Conservation (phyloP, 1,284 basidiomycete genomes). For the Laetiporus sulphureus region DNA sequence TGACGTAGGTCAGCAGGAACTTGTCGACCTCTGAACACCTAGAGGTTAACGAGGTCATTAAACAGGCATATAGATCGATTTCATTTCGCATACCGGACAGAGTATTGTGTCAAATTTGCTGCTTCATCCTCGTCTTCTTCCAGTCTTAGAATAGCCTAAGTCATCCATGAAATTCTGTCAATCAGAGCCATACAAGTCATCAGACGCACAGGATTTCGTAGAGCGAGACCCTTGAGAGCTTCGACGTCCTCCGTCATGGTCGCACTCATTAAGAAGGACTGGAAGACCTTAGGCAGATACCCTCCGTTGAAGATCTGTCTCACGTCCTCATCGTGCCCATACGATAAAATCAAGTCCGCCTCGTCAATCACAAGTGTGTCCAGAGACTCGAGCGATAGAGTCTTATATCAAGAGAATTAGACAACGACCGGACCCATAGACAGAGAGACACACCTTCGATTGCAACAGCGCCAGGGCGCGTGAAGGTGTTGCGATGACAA, state of each 20-base stretch:
- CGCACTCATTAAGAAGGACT: conserved; percentile 96
- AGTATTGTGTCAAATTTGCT: conserved; percentile 81
- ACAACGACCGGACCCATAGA: too few relatives aligned
- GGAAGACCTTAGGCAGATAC: conserved; percentile 83
- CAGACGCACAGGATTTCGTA: conserved; percentile 77
- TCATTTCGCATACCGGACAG: conserved; percentile 48
- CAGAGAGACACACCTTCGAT: conserved; percentile 61
- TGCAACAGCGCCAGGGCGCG: conserved; percentile 77
- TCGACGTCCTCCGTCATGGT: conserved; percentile 97
- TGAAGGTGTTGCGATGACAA: conserved; percentile 90
- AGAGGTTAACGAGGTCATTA: conserved; percentile 3
- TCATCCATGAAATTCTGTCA: background rate
- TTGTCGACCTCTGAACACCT: conserved; percentile 93
- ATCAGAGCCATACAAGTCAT: conserved; percentile 17
- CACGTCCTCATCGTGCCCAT: conserved; percentile 93
- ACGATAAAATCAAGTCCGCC: conserved; percentile 95
- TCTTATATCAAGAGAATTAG: conserved; percentile 29
- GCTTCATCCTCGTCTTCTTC: conserved; percentile 83
- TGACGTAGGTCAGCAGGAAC: conserved; percentile 91
- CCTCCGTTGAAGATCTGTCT: conserved; percentile 75
- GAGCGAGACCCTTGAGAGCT: conserved; percentile 79
- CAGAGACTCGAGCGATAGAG: conserved; percentile 54
- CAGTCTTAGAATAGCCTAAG: conserved; percentile 77
- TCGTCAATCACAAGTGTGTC: conserved; percentile 96
- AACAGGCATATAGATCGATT: conserved; percentile 1